Percentiles rank a stretch among this genome's conserved stretches.
Conservation (phyloP, 768 basidiomycete genomes). For the Kwoniella dendrophila region DNA sequence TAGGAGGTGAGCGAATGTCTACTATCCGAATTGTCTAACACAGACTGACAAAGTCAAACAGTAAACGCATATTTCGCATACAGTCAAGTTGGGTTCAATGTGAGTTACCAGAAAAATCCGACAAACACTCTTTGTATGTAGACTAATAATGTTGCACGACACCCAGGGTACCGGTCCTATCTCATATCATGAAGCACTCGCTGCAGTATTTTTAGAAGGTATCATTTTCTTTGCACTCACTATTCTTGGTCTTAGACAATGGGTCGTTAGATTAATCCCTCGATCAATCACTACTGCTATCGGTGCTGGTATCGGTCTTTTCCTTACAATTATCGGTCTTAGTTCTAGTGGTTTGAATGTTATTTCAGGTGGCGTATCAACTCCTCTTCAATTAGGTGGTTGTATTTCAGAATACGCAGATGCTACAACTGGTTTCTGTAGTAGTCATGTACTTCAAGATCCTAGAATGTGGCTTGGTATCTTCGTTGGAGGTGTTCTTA, state of each 20-base stretch:
- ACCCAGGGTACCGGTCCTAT: slow-evolving; percentile 72
- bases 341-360: slow-evolving; percentile 71
- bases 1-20: slow-evolving; percentile 64
- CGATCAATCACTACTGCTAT: slow-evolving; percentile 81
- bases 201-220: slow-evolving; percentile 85
- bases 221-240: slow-evolving; percentile 82
- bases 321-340: slow-evolving; percentile 82
- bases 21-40: neutral
- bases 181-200: slow-evolving; percentile 75
- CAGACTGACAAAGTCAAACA: neutral
- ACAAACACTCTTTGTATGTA: neutral
- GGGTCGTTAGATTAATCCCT: slow-evolving; percentile 85
- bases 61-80: slow-evolving; percentile 71
- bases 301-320: slow-evolving; percentile 83
- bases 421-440: slow-evolving; percentile 58
- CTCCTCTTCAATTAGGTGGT: slow-evolving; percentile 75
- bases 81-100: slow-evolving; percentile 80
- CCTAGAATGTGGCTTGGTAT: slow-evolving; percentile 89
- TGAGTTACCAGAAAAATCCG: too few relatives aligned
- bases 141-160: too few relatives aligned
- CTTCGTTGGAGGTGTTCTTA: slow-evolving; percentile 77
- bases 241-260: slow-evolving; percentile 80
- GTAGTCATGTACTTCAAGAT: slow-evolving; percentile 65
- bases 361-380: slow-evolving; percentile 71
- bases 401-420: slow-evolving; percentile 63